A percentile compares a stretch with the other conserved stretches of the same genome.
Evolutionary conservation across 2,329 filamentous ascomycete species (phyloP).

Genomic region (Triangularia setosa): DNA sequence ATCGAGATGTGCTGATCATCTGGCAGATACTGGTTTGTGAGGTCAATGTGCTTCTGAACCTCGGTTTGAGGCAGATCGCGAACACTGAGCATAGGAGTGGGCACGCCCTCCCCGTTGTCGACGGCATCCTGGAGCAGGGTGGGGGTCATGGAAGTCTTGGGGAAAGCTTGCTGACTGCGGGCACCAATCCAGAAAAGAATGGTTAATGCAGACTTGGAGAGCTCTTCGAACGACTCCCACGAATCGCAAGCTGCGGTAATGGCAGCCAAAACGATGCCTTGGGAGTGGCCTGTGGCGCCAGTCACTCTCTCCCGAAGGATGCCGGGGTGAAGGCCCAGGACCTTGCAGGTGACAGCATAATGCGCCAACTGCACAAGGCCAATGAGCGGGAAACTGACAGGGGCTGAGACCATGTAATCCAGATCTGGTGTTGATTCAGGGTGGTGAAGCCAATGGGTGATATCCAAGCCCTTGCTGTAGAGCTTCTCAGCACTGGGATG

Average conservation of each 20-base stretch:
- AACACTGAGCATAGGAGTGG: constrained; percentile 97
- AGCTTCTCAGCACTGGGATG: constrained; percentile 89
- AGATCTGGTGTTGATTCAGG: constrained; percentile 86
- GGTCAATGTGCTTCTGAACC: constrained; percentile 94
- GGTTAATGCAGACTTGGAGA: constrained; percentile 75
- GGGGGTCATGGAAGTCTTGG: constrained; percentile 87
- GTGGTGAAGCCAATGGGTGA: constrained; percentile 89
- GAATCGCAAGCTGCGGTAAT: constrained; percentile 85
- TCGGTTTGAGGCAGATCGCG: constrained; percentile 83
- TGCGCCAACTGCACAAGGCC: constrained; percentile 94
- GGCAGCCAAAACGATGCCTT: constrained; percentile 90
- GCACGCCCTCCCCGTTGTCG: constrained; percentile 89
- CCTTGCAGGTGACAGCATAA: constrained; percentile 90
- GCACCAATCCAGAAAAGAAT: constrained; percentile 99
- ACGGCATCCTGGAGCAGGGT: constrained; percentile 87
- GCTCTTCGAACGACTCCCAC: constrained; percentile 87
- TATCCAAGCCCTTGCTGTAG: constrained; percentile 93
- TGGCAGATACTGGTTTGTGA: constrained; percentile 93
- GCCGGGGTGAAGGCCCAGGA: constrained; percentile 83
- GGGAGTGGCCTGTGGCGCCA: constrained; percentile 92
- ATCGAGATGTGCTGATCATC: constrained; percentile 90
- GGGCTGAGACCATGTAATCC: constrained; percentile 90
- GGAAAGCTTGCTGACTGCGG: constrained; percentile 95
- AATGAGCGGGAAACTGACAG: constrained; percentile 93
- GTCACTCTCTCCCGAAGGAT: constrained; percentile 79